These are phyloP conservation scores for Paragyromitra xinjiangensis DNA, from an alignment of 495 filamentous ascomycete species.

Conservation along the genomic window DNA sequence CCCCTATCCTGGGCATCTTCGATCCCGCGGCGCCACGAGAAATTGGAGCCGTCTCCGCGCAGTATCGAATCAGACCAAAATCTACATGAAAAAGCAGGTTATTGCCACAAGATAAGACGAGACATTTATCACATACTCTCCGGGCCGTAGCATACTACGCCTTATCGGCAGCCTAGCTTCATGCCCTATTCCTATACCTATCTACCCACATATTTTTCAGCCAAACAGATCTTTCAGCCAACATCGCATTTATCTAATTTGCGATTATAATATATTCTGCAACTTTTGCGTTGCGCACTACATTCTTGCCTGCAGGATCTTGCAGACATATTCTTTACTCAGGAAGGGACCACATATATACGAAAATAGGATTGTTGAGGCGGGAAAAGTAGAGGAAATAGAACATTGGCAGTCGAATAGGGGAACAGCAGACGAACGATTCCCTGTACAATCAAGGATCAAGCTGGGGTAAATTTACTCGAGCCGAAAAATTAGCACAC, in stretches of 20 bases:
- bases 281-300: constrained; percentile 8
- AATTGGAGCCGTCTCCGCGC: constrained; percentile 9
- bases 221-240: constrained; percentile 9
- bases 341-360: constrained; percentile 2
- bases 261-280: constrained; percentile 13
- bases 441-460: constrained; percentile 14
- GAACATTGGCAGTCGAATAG: constrained; percentile 22
- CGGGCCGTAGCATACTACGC: constrained; percentile 26
- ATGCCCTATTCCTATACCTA: constrained; percentile 31
- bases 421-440: constrained; percentile 19
- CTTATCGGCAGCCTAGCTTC: constrained; percentile 21
- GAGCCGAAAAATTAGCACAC: background rate
- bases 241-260: constrained; percentile 19
- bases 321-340: constrained; percentile 33
- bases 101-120: constrained; percentile 39
- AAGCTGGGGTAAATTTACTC: constrained; percentile 11
- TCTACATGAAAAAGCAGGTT: constrained; percentile 25
- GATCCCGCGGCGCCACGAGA: constrained; percentile 23
- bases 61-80: constrained; percentile 37
- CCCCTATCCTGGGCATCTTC: constrained; percentile 1
- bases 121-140: constrained; percentile 17
- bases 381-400: constrained; percentile 13
- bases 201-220: constrained; percentile 12
- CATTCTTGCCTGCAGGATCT: constrained; percentile 17
- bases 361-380: constrained; percentile 31